Conservation (phyloP, 192 early-diverging fungal genomes). For the Gaertneriomyces sp. region DNA sequence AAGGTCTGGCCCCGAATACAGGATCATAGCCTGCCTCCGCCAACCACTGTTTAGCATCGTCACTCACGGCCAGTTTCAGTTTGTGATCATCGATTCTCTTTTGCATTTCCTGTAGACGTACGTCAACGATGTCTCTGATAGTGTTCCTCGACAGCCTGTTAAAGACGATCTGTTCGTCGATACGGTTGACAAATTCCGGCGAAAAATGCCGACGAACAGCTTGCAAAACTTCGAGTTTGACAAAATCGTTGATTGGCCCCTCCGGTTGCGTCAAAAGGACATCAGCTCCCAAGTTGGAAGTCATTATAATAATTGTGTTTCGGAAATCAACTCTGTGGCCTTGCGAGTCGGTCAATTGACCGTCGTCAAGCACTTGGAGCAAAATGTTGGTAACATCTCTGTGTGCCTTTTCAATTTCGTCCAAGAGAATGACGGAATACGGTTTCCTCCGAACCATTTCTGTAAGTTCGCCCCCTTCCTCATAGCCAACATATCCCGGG, state of each 20-base stretch:
- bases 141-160: conserved; percentile 52
- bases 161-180: conserved; percentile 82
- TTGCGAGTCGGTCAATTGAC: conserved; percentile 78
- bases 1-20: conserved; percentile 64
- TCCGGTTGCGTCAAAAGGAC: not conserved
- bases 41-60: conserved; percentile 59
- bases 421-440: conserved; percentile 82
- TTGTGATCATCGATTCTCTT: conserved; percentile 11
- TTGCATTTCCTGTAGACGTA: conserved; percentile 28
- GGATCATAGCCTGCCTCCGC: conserved; percentile 65
- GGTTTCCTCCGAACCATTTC: conserved; percentile 79
- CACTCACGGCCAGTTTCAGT: conserved; percentile 47
- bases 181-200: conserved; percentile 83
- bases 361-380: conserved; percentile 85
- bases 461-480: conserved; percentile 86
- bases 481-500: conserved; percentile 88
- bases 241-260: not conserved
- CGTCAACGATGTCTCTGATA: conserved; percentile 55
- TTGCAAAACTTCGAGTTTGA: conserved; percentile 20
- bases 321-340: conserved; percentile 81
- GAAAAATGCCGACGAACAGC: conserved; percentile 64
- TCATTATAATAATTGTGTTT: conserved; percentile 87
- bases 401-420: conserved; percentile 93
- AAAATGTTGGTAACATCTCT: conserved; percentile 73
- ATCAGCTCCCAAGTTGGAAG: conserved; percentile 61